Percentiles rank a stretch among this genome's conserved stretches.
Conservation (phyloP, 768 basidiomycete species). For the Tylopilus plumbeoviolaceoides region DNA sequence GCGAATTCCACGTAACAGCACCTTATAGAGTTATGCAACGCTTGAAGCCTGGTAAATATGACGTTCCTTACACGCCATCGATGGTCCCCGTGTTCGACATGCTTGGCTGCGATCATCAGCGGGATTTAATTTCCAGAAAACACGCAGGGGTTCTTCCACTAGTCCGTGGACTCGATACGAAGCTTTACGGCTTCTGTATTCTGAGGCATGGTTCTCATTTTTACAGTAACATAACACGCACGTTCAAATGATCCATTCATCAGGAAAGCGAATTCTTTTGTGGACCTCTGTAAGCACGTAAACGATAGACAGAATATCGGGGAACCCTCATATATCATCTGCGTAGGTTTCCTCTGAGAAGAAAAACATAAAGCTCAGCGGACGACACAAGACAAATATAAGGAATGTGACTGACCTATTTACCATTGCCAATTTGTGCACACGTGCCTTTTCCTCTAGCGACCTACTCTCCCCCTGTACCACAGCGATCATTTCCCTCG, state of each 20-base stretch:
- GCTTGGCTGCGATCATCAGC: no score
- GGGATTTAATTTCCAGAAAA: no score
- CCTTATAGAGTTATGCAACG: no score
- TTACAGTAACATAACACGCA: neutral
- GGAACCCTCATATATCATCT: conserved; percentile 1
- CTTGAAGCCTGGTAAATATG: no score
- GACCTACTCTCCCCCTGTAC: conserved; percentile 60
- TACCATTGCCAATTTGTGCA: conserved; percentile 68
- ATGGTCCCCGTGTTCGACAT: no score
- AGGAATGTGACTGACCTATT: conserved; percentile 56
- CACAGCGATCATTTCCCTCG: conserved; percentile 71
- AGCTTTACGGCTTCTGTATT: no score
- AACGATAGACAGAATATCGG: neutral
- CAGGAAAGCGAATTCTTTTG: neutral
- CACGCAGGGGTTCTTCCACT: no score
- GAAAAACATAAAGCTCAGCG: neutral
- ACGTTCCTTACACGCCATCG: no score
- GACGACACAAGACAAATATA: neutral
- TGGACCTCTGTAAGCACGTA: neutral
- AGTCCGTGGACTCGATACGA: no score
- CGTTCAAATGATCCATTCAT: neutral
- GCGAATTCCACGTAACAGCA: no score
- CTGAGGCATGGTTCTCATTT: no score
- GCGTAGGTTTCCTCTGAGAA: conserved; percentile 21
- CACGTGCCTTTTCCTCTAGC: conserved; percentile 54